Evolutionary conservation across 2,329 filamentous ascomycete genomes (phyloP).

Genomic region (Fusarium luffae): DNA sequence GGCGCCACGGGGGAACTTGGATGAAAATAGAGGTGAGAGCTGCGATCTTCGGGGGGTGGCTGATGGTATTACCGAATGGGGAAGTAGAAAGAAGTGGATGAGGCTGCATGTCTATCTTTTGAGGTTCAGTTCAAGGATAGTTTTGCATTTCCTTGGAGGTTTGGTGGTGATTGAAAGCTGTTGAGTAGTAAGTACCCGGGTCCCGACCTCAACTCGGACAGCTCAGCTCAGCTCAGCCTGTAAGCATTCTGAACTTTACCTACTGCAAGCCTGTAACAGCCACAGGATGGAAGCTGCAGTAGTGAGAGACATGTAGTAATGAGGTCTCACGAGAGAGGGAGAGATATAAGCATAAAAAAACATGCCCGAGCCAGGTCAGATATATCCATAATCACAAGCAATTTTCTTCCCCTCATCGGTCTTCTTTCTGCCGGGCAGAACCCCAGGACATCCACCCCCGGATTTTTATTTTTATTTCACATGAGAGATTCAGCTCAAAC

Average conservation of each 20-base stretch:
- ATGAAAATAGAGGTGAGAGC: constrained; percentile 23
- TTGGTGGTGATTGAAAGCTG: neutral
- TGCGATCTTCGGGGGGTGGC: constrained; percentile 27
- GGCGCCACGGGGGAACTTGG: constrained; percentile 19
- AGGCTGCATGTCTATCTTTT: constrained; percentile 7
- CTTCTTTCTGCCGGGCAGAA: constrained; percentile 17
- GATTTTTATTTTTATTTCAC: constrained; percentile 40
- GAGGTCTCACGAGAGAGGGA: neutral
- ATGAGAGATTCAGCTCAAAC: constrained; percentile 25
- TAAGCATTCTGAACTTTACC: neutral
- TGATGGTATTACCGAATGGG: constrained; percentile 10
- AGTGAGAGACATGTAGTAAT: neutral
- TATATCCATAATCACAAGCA: constrained; percentile 26
- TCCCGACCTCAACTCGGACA: neutral
- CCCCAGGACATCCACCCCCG: constrained; percentile 32
- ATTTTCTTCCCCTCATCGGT: constrained; percentile 8
- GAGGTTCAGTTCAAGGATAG: neutral
- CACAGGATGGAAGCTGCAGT: neutral
- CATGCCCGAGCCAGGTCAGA: neutral
- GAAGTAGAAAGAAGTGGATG: constrained; percentile 1
- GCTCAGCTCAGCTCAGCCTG: constrained; percentile 11
- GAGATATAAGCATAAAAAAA: neutral
- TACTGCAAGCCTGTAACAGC: neutral
- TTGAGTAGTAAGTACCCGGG: neutral
- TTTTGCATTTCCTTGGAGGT: neutral